These are phyloP conservation scores for Paramecium sexaurelia DNA, from an alignment of 73 alveolate species.

Conservation along the genomic window DNA sequence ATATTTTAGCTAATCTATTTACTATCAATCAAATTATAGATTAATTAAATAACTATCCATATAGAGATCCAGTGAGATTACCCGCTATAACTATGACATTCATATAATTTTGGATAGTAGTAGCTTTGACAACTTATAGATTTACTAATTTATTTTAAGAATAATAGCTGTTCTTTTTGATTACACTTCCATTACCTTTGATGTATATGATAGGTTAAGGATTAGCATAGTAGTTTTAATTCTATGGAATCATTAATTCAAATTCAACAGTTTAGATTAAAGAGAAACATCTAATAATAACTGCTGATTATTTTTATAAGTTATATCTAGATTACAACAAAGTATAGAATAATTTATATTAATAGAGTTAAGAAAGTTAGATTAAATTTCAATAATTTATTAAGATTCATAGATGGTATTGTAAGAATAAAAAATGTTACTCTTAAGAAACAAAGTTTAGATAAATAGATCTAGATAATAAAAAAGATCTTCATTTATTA, in stretches of 20 bases:
- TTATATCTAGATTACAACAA: neutral
- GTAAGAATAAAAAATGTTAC: conserved; percentile 27
- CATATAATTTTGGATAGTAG: conserved; percentile 21
- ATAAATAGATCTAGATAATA: neutral
- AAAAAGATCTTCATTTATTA: neutral
- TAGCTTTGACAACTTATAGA: neutral
- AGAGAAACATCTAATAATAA: conserved; percentile 30
- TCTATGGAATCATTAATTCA: neutral
- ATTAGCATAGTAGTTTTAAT: neutral
- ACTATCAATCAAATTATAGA: conserved; percentile 25
- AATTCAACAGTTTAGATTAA: neutral
- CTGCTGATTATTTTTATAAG: conserved; percentile 27
- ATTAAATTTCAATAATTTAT: neutral
- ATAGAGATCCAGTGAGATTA: conserved; percentile 42
- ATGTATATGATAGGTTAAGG: neutral
- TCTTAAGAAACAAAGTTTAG: neutral
- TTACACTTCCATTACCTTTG: neutral
- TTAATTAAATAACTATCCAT: conserved; percentile 26
- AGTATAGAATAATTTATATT: neutral
- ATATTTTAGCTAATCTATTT: conserved; percentile 21
- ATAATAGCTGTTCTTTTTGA: neutral
- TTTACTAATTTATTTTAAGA: neutral
- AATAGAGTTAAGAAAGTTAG: neutral
- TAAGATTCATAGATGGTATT: neutral
- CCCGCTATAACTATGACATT: conserved; percentile 23